Percentiles rank a stretch among this genome's conserved stretches.
These are phyloP conservation scores for Penicillium sp. DNA, from an alignment of 2,329 filamentous ascomycete species.

Conservation along the genomic window DNA sequence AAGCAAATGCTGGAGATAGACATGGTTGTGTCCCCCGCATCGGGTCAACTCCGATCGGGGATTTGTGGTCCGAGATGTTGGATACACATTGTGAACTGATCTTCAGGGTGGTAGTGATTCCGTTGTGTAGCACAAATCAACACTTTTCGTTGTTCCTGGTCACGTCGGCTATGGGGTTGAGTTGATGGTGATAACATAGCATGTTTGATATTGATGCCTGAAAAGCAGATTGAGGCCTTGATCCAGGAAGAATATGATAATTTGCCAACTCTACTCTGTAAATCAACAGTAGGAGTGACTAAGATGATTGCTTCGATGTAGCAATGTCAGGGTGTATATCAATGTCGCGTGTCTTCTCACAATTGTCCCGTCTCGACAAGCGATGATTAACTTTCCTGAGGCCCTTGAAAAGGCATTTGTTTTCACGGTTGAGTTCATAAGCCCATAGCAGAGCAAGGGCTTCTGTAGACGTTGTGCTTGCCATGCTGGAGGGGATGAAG, in stretches of 20 bases:
- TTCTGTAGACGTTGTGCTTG: background rate
- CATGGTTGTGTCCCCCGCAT: background rate
- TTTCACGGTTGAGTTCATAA: conserved; percentile 4
- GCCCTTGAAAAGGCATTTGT: conserved; percentile 5
- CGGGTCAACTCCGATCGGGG: conserved; percentile 2
- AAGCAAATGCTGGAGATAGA: too few relatives aligned
- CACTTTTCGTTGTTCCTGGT: too few relatives aligned
- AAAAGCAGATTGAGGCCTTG: too few relatives aligned
- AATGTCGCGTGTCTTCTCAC: background rate
- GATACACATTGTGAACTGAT: background rate
- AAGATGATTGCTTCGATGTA: too few relatives aligned
- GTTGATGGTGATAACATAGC: too few relatives aligned
- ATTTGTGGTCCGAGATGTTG: background rate
- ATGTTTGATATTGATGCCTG: too few relatives aligned
- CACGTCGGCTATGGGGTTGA: too few relatives aligned
- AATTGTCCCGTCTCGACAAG: background rate
- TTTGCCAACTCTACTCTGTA: too few relatives aligned
- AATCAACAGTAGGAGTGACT: too few relatives aligned
- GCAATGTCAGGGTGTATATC: too few relatives aligned
- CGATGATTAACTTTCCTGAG: background rate
- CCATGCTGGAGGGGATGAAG: background rate
- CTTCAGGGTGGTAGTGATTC: too few relatives aligned
- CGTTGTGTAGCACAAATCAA: background rate
- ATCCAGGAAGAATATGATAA: too few relatives aligned
- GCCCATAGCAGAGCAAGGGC: conserved; percentile 6